A percentile compares a stretch with the other conserved stretches of the same genome.
These are phyloP conservation scores for Takakia lepidozioides DNA, from an alignment of 225 moss, liverwort and hornwort species.

Conservation along the genomic window DNA sequence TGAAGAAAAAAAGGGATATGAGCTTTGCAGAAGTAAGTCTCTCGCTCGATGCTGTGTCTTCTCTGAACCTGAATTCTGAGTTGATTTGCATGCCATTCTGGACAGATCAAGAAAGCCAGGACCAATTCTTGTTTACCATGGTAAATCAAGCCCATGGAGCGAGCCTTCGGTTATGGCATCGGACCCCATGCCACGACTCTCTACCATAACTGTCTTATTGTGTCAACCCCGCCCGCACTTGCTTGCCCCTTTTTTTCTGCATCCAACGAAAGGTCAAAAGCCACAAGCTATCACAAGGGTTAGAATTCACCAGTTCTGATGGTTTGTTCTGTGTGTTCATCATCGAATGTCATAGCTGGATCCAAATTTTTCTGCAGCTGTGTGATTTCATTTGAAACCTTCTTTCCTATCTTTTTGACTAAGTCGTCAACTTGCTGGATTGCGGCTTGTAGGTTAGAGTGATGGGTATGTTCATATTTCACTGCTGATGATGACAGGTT, in stretches of 20 bases:
- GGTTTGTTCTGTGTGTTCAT: too few species aligned
- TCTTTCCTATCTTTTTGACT: background rate
- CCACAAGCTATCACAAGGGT: too few species aligned
- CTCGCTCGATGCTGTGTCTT: constrained; percentile 1
- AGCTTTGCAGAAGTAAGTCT: constrained; percentile 68
- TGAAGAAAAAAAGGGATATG: constrained; percentile 92
- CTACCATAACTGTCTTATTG: background rate
- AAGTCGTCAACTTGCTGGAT: background rate
- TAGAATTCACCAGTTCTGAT: too few species aligned
- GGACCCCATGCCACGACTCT: too few species aligned
- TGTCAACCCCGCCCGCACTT: background rate
- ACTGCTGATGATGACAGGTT: constrained; percentile 41
- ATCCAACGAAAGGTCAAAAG: background rate
- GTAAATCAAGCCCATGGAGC: too few species aligned
- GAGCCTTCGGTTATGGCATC: too few species aligned
- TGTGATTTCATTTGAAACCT: too few species aligned
- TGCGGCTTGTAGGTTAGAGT: background rate
- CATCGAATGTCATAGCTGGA: background rate
- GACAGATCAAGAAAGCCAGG: background rate
- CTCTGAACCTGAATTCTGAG: background rate
- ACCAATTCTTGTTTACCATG: background rate
- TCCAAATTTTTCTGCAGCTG: background rate
- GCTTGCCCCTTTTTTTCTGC: background rate
- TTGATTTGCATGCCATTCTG: background rate
- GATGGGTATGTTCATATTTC: constrained; percentile 2